phyloP scores from a whole-genome alignment of 768 basidiomycete species.

The Leccinum aurantiacum region DNA sequence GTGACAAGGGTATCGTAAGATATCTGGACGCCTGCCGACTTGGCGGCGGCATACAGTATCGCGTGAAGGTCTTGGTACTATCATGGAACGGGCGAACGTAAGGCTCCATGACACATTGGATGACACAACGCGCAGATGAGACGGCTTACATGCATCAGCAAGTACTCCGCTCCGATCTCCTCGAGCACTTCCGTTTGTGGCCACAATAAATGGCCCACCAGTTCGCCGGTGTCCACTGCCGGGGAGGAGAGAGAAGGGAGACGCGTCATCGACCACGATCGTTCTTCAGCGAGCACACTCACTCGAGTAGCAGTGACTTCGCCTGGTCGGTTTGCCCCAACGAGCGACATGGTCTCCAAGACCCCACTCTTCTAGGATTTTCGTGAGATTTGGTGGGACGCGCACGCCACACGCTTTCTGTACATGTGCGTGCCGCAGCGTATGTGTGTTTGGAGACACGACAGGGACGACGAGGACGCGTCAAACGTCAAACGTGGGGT shows the following conservation, averaged over 20 bases:
- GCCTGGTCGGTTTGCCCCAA: conserved; percentile 25
- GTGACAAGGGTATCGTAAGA: conserved; percentile 40
- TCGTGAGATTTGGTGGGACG: conserved; percentile 57
- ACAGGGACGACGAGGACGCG: not conserved
- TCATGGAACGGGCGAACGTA: not conserved
- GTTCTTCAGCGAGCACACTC: not conserved
- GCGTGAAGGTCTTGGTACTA: conserved; percentile 55
- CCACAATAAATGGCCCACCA: conserved; percentile 45
- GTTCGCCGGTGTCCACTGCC: conserved; percentile 42
- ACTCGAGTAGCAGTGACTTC: conserved; percentile 20
- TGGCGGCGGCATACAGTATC: conserved; percentile 46
- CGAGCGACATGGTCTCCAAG: conserved; percentile 41
- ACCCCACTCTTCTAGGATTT: conserved; percentile 53
- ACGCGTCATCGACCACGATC: not conserved
- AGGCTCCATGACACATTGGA: not conserved
- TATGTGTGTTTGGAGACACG: not conserved
- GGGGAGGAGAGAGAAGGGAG: too few relatives aligned
- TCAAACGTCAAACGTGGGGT: not conserved
- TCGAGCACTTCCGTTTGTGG: conserved; percentile 41
- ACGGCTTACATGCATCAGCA: conserved; percentile 45
- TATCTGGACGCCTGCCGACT: conserved; percentile 46
- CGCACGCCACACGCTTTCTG: conserved; percentile 41
- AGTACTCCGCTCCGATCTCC: conserved; percentile 49
- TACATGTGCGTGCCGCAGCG: not conserved
- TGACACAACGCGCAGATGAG: not conserved